Percentiles rank a stretch among this genome's conserved stretches.
Evolutionary conservation across 306 rosid species (phyloP).

Genomic region (Macrotyloma uniflorum): DNA sequence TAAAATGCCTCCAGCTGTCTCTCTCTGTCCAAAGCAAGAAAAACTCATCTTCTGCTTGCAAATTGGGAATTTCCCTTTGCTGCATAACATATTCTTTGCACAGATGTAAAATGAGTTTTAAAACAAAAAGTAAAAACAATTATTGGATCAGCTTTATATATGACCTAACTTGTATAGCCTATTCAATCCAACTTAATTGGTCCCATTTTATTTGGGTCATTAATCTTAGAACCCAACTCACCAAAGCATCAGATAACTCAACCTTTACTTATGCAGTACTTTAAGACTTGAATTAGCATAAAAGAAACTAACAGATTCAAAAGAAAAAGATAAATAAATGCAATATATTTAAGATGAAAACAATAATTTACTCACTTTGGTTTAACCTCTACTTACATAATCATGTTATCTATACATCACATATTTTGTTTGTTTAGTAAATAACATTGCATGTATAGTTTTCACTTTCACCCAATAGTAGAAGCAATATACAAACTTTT

Average conservation of each 20-base stretch:
- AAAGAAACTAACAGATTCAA: not conserved
- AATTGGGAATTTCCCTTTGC: not conserved
- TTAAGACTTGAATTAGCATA: not conserved
- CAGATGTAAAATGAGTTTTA: too few species aligned
- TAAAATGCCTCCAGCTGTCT: not conserved
- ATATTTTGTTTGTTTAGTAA: constrained; percentile 7
- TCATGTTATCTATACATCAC: constrained; percentile 13
- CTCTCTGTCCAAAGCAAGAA: not conserved
- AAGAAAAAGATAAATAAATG: not conserved
- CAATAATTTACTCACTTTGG: not conserved
- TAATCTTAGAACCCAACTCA: too few species aligned
- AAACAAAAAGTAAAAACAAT: too few species aligned
- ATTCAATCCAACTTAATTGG: too few species aligned
- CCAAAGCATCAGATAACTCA: too few species aligned
- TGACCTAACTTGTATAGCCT: too few species aligned
- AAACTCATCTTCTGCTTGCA: not conserved
- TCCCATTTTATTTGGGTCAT: too few species aligned
- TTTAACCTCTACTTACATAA: constrained; percentile 18
- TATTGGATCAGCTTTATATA: too few species aligned
- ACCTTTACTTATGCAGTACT: too few species aligned
- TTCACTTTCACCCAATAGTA: not conserved
- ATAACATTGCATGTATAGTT: not conserved
- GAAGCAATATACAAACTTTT: not conserved
- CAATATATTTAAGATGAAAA: not conserved
- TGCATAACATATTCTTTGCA: not conserved